These are phyloP conservation scores for Phoenix roebelenii DNA, from an alignment of 176 grass and related monocot species.

Conservation along the genomic window DNA sequence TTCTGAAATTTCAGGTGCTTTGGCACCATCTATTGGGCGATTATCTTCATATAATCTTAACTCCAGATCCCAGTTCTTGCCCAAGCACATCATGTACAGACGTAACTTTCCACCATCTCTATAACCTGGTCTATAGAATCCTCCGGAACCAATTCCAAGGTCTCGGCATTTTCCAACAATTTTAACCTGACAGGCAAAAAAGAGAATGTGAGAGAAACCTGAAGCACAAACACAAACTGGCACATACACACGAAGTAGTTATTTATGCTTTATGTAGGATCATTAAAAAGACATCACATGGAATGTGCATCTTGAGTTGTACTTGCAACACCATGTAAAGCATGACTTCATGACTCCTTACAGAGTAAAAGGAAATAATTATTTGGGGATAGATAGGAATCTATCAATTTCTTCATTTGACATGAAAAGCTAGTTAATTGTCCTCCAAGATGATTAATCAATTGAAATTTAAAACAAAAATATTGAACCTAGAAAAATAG, in stretches of 20 bases:
- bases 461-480: neutral
- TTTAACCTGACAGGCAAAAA: slow-evolving; percentile 24
- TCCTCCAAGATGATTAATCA: too few species aligned
- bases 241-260: too few species aligned
- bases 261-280: too few species aligned
- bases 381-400: too few species aligned
- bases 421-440: too few species aligned
- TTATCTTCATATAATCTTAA: slow-evolving; percentile 21
- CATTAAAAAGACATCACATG: too few species aligned
- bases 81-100: slow-evolving; percentile 55
- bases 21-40: slow-evolving; percentile 23
- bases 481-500: neutral
- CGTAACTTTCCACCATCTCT: slow-evolving; percentile 30
- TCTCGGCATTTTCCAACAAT: slow-evolving; percentile 38
- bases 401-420: too few species aligned
- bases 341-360: too few species aligned
- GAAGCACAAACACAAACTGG: too few species aligned
- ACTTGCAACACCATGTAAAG: too few species aligned
- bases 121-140: slow-evolving; percentile 54
- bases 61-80: slow-evolving; percentile 58
- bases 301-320: too few species aligned
- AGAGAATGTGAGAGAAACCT: neutral
- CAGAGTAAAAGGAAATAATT: too few species aligned
- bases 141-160: slow-evolving; percentile 30
- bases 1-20: slow-evolving; percentile 34